A percentile compares a stretch with the other conserved stretches of the same genome.
These are phyloP conservation scores for Aspergillus brunneoviolaceus DNA, from an alignment of 2,329 filamentous ascomycete genomes.

Conservation along the genomic window DNA sequence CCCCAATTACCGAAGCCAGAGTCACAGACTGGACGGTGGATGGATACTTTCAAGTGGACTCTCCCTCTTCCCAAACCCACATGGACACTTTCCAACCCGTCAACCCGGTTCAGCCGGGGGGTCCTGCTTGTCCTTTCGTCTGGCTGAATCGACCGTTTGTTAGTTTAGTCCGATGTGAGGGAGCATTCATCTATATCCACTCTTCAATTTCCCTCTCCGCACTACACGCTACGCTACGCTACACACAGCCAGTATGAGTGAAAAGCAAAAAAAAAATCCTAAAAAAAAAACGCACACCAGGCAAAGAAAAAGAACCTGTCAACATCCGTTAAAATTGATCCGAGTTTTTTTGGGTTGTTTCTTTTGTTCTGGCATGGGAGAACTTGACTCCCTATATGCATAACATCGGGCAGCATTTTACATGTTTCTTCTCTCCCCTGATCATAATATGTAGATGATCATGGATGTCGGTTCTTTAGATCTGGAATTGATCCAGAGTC, in stretches of 20 bases:
- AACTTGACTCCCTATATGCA: constrained; percentile 2
- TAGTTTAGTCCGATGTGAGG: constrained; percentile 12
- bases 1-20: not conserved
- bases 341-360: not conserved
- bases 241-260: not conserved
- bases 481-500: not conserved
- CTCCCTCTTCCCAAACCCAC: not conserved
- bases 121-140: constrained; percentile 12
- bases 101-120: constrained; percentile 31
- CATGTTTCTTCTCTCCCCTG: constrained; percentile 4
- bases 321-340: constrained; percentile 3
- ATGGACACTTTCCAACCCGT: constrained; percentile 22
- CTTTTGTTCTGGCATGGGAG: not conserved
- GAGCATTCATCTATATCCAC: constrained; percentile 10
- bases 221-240: constrained; percentile 4
- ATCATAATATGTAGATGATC: not conserved
- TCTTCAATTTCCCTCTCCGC: constrained; percentile 1
- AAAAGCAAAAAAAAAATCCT: constrained; percentile 5
- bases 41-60: too few species aligned
- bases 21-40: not conserved
- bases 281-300: not conserved
- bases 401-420: constrained; percentile 8
- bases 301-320: constrained; percentile 1
- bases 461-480: not conserved
- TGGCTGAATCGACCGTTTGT: constrained; percentile 14